These are phyloP conservation scores for Acacia acuminata DNA, from an alignment of 306 rosid genomes.

Conservation along the genomic window DNA sequence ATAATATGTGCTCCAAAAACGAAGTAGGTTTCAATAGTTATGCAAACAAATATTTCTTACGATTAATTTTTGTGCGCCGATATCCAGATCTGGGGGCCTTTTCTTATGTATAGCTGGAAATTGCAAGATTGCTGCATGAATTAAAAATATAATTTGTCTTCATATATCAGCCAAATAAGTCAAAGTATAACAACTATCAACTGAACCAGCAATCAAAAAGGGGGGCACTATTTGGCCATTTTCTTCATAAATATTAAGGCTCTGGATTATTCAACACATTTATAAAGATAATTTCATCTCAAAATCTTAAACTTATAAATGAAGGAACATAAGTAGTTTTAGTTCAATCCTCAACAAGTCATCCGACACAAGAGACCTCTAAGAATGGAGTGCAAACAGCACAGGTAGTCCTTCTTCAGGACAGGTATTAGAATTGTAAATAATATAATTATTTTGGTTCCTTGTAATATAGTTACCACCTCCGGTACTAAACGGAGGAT, in stretches of 20 bases:
- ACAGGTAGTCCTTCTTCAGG: neutral
- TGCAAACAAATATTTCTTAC: conserved; percentile 56
- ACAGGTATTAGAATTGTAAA: neutral
- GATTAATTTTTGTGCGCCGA: conserved; percentile 82
- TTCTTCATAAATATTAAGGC: neutral
- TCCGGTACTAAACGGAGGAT: too few relatives aligned
- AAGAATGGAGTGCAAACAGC: neutral
- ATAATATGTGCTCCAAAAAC: neutral
- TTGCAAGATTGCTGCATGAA: conserved; percentile 81
- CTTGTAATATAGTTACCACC: neutral
- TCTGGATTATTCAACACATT: neutral
- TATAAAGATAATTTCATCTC: neutral
- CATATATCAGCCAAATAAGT: neutral
- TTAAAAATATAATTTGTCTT: conserved; percentile 27
- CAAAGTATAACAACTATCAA: conserved; percentile 25
- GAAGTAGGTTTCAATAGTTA: neutral
- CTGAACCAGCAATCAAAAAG: neutral
- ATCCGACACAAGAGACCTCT: neutral
- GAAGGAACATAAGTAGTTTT: neutral
- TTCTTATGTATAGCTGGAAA: conserved; percentile 77
- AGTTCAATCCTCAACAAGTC: neutral
- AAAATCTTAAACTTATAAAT: neutral
- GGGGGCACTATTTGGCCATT: neutral
- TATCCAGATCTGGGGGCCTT: conserved; percentile 81
- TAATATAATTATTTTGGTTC: neutral